A percentile compares a stretch with the other conserved stretches of the same genome.
Evolutionary conservation across 345 rosid species (phyloP).

Genomic region (Eutrema heterophyllum): DNA sequence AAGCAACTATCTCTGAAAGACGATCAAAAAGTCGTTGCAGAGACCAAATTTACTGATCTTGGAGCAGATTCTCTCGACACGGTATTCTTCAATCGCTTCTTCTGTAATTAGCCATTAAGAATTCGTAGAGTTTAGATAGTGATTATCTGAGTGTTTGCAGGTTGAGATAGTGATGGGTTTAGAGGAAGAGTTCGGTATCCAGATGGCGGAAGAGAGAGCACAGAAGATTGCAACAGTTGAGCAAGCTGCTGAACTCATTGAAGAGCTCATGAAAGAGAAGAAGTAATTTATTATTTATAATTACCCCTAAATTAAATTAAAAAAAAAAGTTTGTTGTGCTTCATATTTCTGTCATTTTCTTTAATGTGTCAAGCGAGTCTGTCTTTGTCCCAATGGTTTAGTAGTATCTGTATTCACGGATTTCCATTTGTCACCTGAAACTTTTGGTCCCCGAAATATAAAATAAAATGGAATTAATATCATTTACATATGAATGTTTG

Average conservation of each 20-base stretch:
- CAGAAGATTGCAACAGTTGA: slow-evolving; percentile 56
- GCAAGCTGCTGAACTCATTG: slow-evolving; percentile 66
- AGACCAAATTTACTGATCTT: slow-evolving; percentile 50
- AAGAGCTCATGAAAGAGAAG: slow-evolving; percentile 43
- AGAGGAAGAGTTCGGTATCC: slow-evolving; percentile 60
- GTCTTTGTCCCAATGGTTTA: slow-evolving; percentile 9
- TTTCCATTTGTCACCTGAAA: background rate
- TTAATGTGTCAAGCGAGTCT: background rate
- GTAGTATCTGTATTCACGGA: slow-evolving; percentile 14
- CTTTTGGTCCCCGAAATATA: background rate
- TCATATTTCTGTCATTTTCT: background rate
- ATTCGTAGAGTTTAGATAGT: background rate
- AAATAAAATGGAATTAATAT: background rate
- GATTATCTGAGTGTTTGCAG: slow-evolving; percentile 22
- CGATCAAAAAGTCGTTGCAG: slow-evolving; percentile 39
- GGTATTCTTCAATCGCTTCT: slow-evolving; percentile 20
- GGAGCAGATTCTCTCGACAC: slow-evolving; percentile 88
- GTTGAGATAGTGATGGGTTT: slow-evolving; percentile 82
- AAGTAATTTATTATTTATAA: slow-evolving; percentile 6
- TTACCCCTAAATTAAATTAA: background rate
- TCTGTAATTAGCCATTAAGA: background rate
- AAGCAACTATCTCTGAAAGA: slow-evolving; percentile 51
- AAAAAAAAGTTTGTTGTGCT: background rate
- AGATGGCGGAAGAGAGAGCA: slow-evolving; percentile 61
- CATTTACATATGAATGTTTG: background rate